phyloP scores from a whole-genome alignment of 257 asterid genomes.

The Solanum clarkiae region DNA sequence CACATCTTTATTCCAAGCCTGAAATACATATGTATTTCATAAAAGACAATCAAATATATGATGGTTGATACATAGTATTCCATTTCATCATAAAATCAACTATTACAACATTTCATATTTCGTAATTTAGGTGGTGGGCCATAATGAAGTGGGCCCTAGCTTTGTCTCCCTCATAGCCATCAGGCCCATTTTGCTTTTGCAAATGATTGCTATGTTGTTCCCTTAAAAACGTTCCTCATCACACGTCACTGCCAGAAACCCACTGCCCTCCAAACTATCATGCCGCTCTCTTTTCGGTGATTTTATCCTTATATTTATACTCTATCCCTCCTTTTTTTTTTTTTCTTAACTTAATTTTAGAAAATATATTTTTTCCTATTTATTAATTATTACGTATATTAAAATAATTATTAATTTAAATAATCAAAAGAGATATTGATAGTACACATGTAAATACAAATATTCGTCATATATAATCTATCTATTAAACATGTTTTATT shows the following conservation, averaged over 20 bases:
- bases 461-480: background rate
- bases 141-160: background rate
- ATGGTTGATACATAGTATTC: background rate
- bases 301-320: no score
- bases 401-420: no score
- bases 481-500: background rate
- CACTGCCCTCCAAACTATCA: background rate
- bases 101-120: background rate
- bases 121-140: slow-evolving; percentile 3
- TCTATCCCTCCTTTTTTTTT: no score
- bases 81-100: background rate
- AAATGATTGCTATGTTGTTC: background rate
- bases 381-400: no score
- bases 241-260: slow-evolving; percentile 3
- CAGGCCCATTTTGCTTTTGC: slow-evolving; percentile 1
- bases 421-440: no score
- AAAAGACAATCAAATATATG: background rate
- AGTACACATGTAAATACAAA: no score
- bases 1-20: no score
- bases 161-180: slow-evolving; percentile 20
- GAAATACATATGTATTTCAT: background rate
- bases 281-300: no score
- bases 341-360: no score
- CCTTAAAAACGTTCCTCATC: slow-evolving; percentile 8
- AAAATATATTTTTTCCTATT: no score